Evolutionary conservation across 108 stramenopile species (phyloP).

Genomic region (Fistulifera solaris): DNA sequence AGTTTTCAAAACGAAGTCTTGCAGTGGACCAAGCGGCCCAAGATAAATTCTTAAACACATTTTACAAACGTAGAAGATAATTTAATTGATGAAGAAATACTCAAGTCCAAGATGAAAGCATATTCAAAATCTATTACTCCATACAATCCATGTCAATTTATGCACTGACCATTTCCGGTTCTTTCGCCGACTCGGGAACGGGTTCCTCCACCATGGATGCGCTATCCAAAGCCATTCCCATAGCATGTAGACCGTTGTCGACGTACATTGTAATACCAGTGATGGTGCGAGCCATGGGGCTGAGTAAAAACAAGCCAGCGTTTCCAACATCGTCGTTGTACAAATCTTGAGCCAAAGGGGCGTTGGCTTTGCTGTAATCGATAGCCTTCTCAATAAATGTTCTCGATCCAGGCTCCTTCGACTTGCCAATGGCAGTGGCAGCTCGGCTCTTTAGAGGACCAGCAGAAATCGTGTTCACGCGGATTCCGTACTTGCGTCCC

Average conservation of each 20-base stretch:
- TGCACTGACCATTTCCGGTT: background rate
- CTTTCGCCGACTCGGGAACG: background rate
- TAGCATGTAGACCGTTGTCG: constrained; percentile 84
- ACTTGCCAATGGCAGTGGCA: constrained; percentile 87
- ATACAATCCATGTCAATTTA: no score
- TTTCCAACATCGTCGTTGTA: constrained; percentile 97
- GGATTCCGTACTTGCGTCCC: constrained; percentile 88
- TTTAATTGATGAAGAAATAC: no score
- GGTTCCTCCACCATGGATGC: constrained; percentile 43
- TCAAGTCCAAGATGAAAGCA: no score
- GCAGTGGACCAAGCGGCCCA: no score
- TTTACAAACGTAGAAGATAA: no score
- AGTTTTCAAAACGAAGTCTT: no score
- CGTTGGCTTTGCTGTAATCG: constrained; percentile 95
- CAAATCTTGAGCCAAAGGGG: constrained; percentile 91
- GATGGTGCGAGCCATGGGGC: constrained; percentile 82
- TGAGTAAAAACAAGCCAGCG: constrained; percentile 83
- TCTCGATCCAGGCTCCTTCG: constrained; percentile 72
- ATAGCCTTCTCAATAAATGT: constrained; percentile 98
- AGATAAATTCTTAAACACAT: no score
- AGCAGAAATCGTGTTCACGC: constrained; percentile 96
- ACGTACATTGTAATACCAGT: constrained; percentile 92
- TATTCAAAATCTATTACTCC: no score
- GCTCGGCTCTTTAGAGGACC: constrained; percentile 97
- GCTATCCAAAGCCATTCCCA: constrained; percentile 90